phyloP scores from a whole-genome alignment of 805 yeast genomes.

The Sugiyamaella lignohabitans region DNA sequence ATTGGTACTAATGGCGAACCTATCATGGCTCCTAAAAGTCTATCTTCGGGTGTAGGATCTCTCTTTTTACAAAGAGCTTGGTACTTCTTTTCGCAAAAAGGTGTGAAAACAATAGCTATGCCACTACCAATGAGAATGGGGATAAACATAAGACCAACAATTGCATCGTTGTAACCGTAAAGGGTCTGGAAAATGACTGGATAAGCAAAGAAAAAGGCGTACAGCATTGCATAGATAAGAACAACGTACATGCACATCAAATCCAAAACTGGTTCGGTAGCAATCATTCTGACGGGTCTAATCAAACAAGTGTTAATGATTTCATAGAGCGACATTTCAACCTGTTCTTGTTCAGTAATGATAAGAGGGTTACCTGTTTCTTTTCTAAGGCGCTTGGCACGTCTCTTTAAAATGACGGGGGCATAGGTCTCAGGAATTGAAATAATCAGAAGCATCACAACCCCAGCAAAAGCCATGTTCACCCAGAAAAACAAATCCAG shows the following conservation, averaged over 20 bases:
- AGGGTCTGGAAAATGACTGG: slow-evolving; percentile 73
- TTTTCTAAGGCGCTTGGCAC: slow-evolving; percentile 64
- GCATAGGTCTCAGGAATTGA: slow-evolving; percentile 89
- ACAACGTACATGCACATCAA: slow-evolving; percentile 82
- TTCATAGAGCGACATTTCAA: slow-evolving; percentile 62
- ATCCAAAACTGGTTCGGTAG: slow-evolving; percentile 80
- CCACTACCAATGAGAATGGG: slow-evolving; percentile 86
- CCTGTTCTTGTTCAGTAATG: slow-evolving; percentile 94
- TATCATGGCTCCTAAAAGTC: slow-evolving; percentile 47
- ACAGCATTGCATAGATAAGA: slow-evolving; percentile 79
- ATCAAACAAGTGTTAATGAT: slow-evolving; percentile 59
- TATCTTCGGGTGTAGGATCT: slow-evolving; percentile 49
- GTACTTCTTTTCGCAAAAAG: slow-evolving; percentile 61
- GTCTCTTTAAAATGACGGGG: slow-evolving; percentile 69
- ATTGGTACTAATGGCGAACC: slow-evolving; percentile 41
- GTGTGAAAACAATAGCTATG: slow-evolving; percentile 68
- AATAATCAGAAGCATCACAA: slow-evolving; percentile 61
- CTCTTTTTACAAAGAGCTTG: slow-evolving; percentile 40
- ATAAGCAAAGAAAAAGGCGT: slow-evolving; percentile 92
- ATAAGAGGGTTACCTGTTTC: slow-evolving; percentile 80
- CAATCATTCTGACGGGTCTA: slow-evolving; percentile 68
- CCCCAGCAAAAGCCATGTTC: slow-evolving; percentile 86
- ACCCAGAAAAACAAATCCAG: slow-evolving; percentile 78
- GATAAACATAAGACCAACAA: slow-evolving; percentile 79
- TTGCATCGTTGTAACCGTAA: slow-evolving; percentile 71